Base-by-base conservation (phyloP, 257 asterid species). In the Lycium ferocissimum region DNA sequence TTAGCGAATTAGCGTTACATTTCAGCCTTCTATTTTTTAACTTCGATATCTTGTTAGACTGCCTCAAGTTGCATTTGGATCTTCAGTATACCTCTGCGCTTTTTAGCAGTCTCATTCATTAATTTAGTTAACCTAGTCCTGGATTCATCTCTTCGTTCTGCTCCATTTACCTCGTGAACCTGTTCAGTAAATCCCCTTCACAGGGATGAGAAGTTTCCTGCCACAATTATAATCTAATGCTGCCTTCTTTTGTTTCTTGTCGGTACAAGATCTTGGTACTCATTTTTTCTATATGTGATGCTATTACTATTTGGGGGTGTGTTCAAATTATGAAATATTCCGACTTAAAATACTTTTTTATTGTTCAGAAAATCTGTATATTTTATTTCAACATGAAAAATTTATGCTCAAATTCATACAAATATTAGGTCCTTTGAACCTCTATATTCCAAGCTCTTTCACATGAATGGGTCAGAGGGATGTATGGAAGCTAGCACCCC, bases 71-170 rank as follows among this genome's bases (percentile, higher is more conserved):
- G 12, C 13, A 76, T 20, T 14, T 15, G 26, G 38, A 51, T 76
- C 81, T 76, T 26, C 15, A 26, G 43, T 51, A 14, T 51, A 12
- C 82, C 47, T 76, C 62, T 51, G 26, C 8, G 47, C n/a, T 53
- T 51, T 76, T 12, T 76, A 5, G 82, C 62, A 26, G 26, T 76
- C 14, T 51, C 82, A 15, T 51, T 26, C 14, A 76, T 76, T 76
- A 33, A 13, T 76, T 76, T 76, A 7, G 63, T 7, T 9, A 45
- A 51, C 63, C 82, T 75, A 49, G 63, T 13, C 81, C 81, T 75
- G 81, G 56, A 43, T n/a, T 45, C 40, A 47, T 73, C 10, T 49
- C 81, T 49, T 49, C 20, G n/a, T 49, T 75, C 20, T 75, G 18
- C 81, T 75, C 37, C 61, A 49, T 22, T 12, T 76, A 51, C 47